These are phyloP conservation scores for Cystobasidium pallidum DNA, from an alignment of 1,284 basidiomycete genomes.

Conservation along the genomic window DNA sequence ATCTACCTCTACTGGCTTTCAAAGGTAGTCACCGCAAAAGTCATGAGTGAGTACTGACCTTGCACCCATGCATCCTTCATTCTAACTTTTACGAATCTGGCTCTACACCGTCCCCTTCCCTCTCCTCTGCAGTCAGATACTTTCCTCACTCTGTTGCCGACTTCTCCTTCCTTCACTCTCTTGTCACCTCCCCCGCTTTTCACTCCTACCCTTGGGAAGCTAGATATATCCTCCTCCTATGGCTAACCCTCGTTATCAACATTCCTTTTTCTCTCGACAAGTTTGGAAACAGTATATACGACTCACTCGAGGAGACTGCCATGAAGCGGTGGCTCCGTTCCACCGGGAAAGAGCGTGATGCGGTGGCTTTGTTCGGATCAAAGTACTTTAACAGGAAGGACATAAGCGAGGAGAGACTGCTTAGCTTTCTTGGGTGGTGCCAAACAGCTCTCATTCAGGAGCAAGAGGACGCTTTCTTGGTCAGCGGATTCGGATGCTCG, in stretches of 20 bases:
- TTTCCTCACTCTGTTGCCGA: conserved; percentile 88
- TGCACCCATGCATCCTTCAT: no score
- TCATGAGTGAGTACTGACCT: conserved; percentile 85
- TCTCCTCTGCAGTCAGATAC: conserved; percentile 68
- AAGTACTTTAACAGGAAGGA: conserved; percentile 28
- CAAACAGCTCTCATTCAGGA: not conserved
- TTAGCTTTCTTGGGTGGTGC: conserved; percentile 22
- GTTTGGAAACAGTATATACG: conserved; percentile 13
- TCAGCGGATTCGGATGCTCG: not conserved
- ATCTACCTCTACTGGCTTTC: conserved; percentile 76
- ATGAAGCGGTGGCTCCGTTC: conserved; percentile 25
- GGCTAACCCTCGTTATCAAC: conserved; percentile 91
- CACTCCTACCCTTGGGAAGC: conserved; percentile 68
- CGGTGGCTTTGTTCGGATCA: conserved; percentile 19
- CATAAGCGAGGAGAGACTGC: conserved; percentile 9
- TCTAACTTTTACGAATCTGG: no score
- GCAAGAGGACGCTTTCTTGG: conserved; percentile 7
- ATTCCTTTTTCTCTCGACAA: conserved; percentile 80
- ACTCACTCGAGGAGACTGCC: not conserved
- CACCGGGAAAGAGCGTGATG: conserved; percentile 42
- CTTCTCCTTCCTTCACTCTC: conserved; percentile 72
- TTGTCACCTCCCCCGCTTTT: conserved; percentile 63
- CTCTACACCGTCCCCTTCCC: conserved; percentile 4
- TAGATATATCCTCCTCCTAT: conserved; percentile 81
- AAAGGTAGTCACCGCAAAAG: conserved; percentile 90